phyloP scores from a whole-genome alignment of 2,329 filamentous ascomycete genomes.

The Ophiognomonia clavigignenti-juglandacearum region DNA sequence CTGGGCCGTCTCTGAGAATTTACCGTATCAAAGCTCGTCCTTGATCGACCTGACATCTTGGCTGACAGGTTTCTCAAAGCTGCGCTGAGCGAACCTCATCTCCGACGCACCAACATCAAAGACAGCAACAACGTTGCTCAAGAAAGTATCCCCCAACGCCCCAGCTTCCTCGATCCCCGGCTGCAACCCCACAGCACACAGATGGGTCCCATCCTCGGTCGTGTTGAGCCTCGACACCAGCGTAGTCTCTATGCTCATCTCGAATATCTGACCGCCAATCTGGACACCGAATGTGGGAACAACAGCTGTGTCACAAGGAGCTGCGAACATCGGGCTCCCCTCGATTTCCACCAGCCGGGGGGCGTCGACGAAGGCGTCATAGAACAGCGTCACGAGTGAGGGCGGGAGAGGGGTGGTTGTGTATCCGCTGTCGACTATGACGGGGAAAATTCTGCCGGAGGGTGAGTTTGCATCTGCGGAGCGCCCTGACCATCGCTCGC shows the following conservation, averaged over 20 bases:
- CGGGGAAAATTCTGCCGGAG: not conserved
- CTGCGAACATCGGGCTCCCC: slow-evolving; percentile 19
- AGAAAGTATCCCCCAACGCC: slow-evolving; percentile 22
- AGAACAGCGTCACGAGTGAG: slow-evolving; percentile 19
- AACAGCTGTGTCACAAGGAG: slow-evolving; percentile 22
- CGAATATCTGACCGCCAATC: slow-evolving; percentile 22
- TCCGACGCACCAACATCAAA: slow-evolving; percentile 25
- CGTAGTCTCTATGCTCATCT: slow-evolving; percentile 22
- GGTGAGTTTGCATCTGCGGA: not conserved
- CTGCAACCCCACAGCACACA: slow-evolving; percentile 24
- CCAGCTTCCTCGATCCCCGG: slow-evolving; percentile 17
- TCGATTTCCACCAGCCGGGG: slow-evolving; percentile 17
- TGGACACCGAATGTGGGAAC: slow-evolving; percentile 24
- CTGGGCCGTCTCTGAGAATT: not conserved
- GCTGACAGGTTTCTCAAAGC: not conserved
- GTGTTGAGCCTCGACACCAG: slow-evolving; percentile 21
- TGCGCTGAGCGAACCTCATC: slow-evolving; percentile 25
- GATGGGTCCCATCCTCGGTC: slow-evolving; percentile 14
- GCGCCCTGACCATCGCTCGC: not conserved
- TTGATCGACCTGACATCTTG: not conserved
- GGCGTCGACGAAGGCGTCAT: slow-evolving; percentile 20
- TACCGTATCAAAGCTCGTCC: not conserved
- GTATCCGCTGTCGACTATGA: slow-evolving; percentile 11
- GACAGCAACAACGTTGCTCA: slow-evolving; percentile 26
- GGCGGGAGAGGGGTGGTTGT: slow-evolving; percentile 8